Evolutionary conservation across 2,329 filamentous ascomycete genomes (phyloP), one percentile per base, ranked within the genome.

Genomic region (Diplodia seriata): DNA sequence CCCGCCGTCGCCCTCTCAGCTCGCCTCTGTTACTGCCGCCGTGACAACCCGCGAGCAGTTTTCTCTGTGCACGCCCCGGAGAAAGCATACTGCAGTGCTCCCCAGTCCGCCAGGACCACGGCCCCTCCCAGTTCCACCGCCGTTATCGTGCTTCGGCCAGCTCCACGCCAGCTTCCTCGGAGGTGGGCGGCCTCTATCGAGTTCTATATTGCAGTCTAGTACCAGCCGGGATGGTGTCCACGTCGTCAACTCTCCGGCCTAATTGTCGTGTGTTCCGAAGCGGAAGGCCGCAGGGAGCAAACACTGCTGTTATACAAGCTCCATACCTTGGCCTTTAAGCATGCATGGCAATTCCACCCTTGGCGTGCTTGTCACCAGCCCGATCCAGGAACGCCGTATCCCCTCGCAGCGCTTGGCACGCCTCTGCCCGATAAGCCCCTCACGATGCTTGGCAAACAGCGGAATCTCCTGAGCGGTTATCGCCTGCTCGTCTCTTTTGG

Each of bases 291-390:
- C 23, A 47, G 40, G 23, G 20, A 26, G 26, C 43, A 62, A 51
- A 50, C 31, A 51, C 4, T n/a, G 38, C n/a, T 29, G 56, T 59
- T 40, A 26, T 36, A 57, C 38, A 61, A 31, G 40, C 29, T 40
- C 3, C 31, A 6, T n/a, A 11, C 14, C 7, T 18, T 47, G n/a
- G 56, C 26, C 20, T 49, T 61, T 20, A 50, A 50, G 57, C n/a
- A n/a, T n/a, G n/a, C n/a, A n/a, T n/a, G n/a, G n/a, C n/a, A n/a
- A n/a, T 51, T 31, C 26, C 43, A 1, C 50, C 47, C 59, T 62
- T 62, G 59, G 59, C 59, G 15, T 20, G 43, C 59, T 62, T 62
- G 59, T 62, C 59, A 62, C 59, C 59, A 51, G 59, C 59, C 59
- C n/a, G 59, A 50, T 50, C 6, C 18, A 51, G 59, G 31, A 50